phyloP scores from a whole-genome alignment of 2,329 filamentous ascomycete genomes.

The Pseudocercospora fijiensis region DNA sequence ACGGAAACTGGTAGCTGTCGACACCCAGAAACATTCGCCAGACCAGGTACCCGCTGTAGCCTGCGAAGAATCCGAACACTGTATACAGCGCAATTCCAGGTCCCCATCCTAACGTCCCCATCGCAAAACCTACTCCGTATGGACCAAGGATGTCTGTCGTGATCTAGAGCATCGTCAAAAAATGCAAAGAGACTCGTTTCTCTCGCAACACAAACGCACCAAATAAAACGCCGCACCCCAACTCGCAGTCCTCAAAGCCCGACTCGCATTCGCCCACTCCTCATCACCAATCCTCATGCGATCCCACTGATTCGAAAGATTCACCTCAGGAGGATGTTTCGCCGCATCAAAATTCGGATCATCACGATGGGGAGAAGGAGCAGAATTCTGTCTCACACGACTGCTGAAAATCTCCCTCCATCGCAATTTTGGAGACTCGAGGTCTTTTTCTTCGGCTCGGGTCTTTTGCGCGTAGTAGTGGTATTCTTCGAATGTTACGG shows the following conservation, averaged over 20 bases:
- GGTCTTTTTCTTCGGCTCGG: constrained; percentile 23
- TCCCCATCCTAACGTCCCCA: constrained; percentile 36
- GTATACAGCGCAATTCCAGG: constrained; percentile 42
- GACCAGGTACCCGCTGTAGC: constrained; percentile 30
- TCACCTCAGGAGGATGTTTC: constrained; percentile 15
- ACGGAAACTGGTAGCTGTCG: constrained; percentile 43
- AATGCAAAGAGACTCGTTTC: neutral
- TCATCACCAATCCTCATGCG: constrained; percentile 32
- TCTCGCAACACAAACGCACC: neutral
- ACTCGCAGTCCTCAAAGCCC: constrained; percentile 39
- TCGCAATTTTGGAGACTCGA: constrained; percentile 20
- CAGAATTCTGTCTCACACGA: constrained; percentile 17
- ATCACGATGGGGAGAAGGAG: constrained; percentile 3
- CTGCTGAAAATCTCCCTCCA: constrained; percentile 24
- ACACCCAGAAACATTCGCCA: constrained; percentile 43
- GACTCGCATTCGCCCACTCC: constrained; percentile 39
- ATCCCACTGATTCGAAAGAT: constrained; percentile 19
- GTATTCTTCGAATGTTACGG: constrained; percentile 32
- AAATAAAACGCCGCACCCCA: constrained; percentile 45
- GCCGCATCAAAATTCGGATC: constrained; percentile 8
- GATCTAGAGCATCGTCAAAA: constrained; percentile 27
- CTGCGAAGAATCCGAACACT: constrained; percentile 40
- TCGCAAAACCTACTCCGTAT: constrained; percentile 35
- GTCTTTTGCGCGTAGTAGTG: constrained; percentile 31
- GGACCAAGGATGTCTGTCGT: constrained; percentile 47